Evolutionary conservation across 129 eudicot genomes (phyloP).

Genomic region (Saposhnikovia divaricata): DNA sequence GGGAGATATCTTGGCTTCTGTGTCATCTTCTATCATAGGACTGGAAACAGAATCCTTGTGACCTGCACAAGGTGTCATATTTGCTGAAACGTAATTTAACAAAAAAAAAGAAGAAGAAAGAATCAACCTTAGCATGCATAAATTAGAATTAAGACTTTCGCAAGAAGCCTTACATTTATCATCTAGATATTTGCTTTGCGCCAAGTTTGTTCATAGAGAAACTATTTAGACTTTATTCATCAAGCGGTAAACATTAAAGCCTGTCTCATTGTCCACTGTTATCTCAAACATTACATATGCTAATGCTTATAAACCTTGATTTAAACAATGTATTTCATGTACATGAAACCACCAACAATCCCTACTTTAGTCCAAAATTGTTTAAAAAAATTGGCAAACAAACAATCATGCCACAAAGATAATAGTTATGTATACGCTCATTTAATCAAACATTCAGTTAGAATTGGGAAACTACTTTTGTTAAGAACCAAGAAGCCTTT

Average conservation of each 20-base stretch:
- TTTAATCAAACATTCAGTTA: neutral
- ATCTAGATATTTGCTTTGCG: neutral
- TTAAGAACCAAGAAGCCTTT: neutral
- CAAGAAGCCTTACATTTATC: neutral
- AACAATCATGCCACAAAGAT: neutral
- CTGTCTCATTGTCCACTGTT: neutral
- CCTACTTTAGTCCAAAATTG: neutral
- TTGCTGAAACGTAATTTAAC: too few relatives aligned
- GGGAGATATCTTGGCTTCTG: neutral
- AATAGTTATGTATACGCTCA: neutral
- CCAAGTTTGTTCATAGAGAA: neutral
- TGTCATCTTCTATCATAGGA: neutral
- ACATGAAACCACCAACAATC: neutral
- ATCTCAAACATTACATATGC: neutral
- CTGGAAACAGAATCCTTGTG: too few relatives aligned
- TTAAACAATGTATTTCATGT: neutral
- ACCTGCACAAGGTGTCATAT: too few relatives aligned
- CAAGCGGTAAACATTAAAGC: neutral
- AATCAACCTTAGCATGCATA: too few relatives aligned
- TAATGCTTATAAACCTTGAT: neutral
- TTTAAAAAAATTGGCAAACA: neutral
- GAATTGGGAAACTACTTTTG: neutral
- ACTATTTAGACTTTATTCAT: neutral
- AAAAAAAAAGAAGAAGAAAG: too few relatives aligned
- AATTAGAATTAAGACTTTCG: too few relatives aligned